Evolutionary conservation across 2,329 filamentous ascomycete genomes (phyloP), one percentile per base, ranked within the genome.

Genomic region (Cytospora leucostoma): DNA sequence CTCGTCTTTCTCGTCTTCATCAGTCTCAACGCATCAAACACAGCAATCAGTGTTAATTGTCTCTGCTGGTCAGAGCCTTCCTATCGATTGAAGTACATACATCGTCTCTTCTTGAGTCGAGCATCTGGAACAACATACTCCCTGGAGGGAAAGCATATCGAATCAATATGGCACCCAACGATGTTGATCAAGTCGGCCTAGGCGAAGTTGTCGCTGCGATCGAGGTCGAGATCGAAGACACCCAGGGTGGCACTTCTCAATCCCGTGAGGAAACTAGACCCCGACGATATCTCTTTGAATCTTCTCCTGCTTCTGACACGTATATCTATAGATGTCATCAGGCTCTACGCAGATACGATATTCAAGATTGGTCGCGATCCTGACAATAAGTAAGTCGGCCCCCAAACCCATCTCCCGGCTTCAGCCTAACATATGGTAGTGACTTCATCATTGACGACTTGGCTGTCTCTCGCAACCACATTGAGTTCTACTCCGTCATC

Each of bases 401-500:
- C 5, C 44, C 8, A 34, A 17, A 17, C 21, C n/a, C 6, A 17
- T 3, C 12, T 7, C 12, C 49, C 4, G 6, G 19, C 33, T 10
- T 2, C 19, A 10, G 40, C 8, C 62, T 65, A 27, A 63, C 54
- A 35, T 12, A 11, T 19, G n/a, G 11, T 49, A 80, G 77, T 65
- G 72, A 76, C 7, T 71, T 80, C 40, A 68, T 71, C 27, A 76
- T 86, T n/a, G 67, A 76, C 2, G 72, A 77, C 64, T 66, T 70
- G 0, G 65, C 70, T 11, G 76, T 86, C 21, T 86, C 84, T 1
- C 79, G 82, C 58, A 76, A 78, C 33, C 84, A 86, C 60, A 82
- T 84, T 66, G 80, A 85, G 67, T 74, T 86, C 37, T 87, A 85
- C 69, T 80, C 80, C 1, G 73, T 86, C 49, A 70, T 79, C 11